phyloP scores from a whole-genome alignment of 108 stramenopile genomes.

The Fistulifera pelliculosa region DNA sequence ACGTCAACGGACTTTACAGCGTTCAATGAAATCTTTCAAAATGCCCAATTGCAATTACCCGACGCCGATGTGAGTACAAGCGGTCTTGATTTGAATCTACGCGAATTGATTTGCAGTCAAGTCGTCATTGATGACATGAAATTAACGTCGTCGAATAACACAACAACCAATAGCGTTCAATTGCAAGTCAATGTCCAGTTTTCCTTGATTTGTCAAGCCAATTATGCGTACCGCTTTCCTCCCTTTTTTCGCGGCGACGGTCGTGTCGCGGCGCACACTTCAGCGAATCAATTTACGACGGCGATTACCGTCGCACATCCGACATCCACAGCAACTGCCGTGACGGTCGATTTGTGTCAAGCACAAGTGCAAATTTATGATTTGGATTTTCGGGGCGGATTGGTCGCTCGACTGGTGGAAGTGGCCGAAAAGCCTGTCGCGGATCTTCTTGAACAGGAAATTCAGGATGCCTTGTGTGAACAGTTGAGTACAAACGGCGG shows the following conservation, averaged over 20 bases:
- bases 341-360: background rate
- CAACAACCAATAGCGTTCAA: background rate
- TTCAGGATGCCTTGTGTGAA: background rate
- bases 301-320: background rate
- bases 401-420: background rate
- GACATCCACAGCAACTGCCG: background rate
- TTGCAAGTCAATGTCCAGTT: background rate
- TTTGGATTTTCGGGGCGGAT: conserved; percentile 6
- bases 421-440: background rate
- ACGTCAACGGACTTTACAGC: background rate
- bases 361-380: conserved; percentile 2
- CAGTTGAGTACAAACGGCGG: background rate
- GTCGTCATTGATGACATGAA: background rate
- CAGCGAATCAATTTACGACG: background rate
- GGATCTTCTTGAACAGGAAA: background rate
- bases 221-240: background rate
- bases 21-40: conserved; percentile 1
- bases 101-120: background rate
- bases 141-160: background rate
- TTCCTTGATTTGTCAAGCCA: background rate
- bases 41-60: background rate
- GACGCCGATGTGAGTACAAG: background rate
- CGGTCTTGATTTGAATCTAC: background rate
- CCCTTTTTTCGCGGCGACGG: background rate
- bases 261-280: background rate